These are phyloP conservation scores for Fusarium equiseti DNA, from an alignment of 2,329 filamentous ascomycete species.

Conservation along the genomic window DNA sequence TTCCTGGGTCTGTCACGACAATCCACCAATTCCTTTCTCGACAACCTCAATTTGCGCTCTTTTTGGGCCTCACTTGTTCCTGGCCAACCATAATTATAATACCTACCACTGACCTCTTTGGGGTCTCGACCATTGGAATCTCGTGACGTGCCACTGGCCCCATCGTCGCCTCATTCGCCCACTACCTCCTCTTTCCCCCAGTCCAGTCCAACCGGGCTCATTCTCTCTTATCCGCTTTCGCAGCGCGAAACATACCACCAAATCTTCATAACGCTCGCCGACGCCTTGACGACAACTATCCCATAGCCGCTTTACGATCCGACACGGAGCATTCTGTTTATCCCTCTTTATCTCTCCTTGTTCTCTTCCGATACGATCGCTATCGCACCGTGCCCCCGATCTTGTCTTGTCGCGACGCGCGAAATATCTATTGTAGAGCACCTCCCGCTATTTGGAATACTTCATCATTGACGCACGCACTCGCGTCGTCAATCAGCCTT, in stretches of 20 bases:
- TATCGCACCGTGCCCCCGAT: conserved; percentile 43
- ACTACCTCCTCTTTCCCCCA: conserved; percentile 33
- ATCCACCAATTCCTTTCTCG: conserved; percentile 38
- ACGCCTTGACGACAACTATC: conserved; percentile 46
- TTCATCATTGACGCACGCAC: conserved; percentile 34
- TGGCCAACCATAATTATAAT: conserved; percentile 30
- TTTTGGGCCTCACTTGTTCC: conserved; percentile 35
- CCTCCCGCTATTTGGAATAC: conserved; percentile 28
- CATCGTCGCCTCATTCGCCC: conserved; percentile 47
- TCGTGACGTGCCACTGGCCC: conserved; percentile 47
- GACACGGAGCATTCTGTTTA: conserved; percentile 19
- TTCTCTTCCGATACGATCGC: conserved; percentile 31
- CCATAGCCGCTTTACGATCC: conserved; percentile 33
- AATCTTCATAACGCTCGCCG: conserved; percentile 38
- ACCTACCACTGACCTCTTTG: conserved; percentile 31
- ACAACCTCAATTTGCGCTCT: conserved; percentile 39
- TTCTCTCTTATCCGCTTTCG: conserved; percentile 41
- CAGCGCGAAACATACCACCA: conserved; percentile 49
- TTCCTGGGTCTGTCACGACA: conserved; percentile 40
- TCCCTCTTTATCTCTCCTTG: conserved; percentile 19
- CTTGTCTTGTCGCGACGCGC: conserved; percentile 48
- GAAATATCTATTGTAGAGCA: conserved; percentile 42
- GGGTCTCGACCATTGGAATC: conserved; percentile 39
- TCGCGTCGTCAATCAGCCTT: conserved; percentile 28
- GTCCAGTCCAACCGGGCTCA: conserved; percentile 23